These are phyloP conservation scores for Alternaria metachromatica DNA, from an alignment of 2,329 filamentous ascomycete species.

Conservation along the genomic window DNA sequence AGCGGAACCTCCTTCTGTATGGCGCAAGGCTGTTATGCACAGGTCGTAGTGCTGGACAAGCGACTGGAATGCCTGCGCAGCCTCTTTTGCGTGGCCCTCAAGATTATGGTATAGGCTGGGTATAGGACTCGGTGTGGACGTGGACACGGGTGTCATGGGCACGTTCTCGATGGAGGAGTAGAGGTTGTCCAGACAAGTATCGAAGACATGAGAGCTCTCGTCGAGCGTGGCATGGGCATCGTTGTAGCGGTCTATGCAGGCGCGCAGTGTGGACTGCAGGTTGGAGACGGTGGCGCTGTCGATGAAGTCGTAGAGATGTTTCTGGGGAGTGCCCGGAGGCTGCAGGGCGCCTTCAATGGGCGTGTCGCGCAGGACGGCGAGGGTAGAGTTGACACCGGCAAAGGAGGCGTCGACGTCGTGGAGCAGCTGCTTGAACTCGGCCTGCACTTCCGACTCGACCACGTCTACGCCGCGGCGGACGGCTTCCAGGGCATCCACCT, in stretches of 20 bases:
- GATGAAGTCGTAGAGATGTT: slow-evolving; percentile 76
- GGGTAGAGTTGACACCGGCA: slow-evolving; percentile 68
- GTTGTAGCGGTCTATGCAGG: slow-evolving; percentile 74
- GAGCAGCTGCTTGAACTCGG: slow-evolving; percentile 63
- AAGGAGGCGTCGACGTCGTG: slow-evolving; percentile 71
- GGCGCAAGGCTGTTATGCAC: slow-evolving; percentile 87
- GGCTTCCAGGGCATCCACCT: slow-evolving; percentile 53
- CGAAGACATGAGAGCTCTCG: slow-evolving; percentile 68
- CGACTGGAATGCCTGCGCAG: slow-evolving; percentile 80
- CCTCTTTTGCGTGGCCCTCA: slow-evolving; percentile 77
- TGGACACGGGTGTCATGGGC: slow-evolving; percentile 36
- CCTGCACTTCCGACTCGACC: slow-evolving; percentile 50
- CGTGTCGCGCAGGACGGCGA: slow-evolving; percentile 69
- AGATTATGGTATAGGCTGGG: slow-evolving; percentile 60
- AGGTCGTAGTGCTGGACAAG: slow-evolving; percentile 90
- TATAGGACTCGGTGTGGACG: slow-evolving; percentile 49
- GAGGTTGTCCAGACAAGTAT: slow-evolving; percentile 67
- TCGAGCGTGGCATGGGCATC: slow-evolving; percentile 67
- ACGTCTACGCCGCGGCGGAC: slow-evolving; percentile 53
- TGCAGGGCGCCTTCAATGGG: slow-evolving; percentile 69
- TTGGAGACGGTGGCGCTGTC: slow-evolving; percentile 73
- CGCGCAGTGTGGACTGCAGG: slow-evolving; percentile 71
- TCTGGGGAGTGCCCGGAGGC: slow-evolving; percentile 57
- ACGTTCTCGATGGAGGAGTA: slow-evolving; percentile 45
- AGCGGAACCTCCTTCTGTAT: slow-evolving; percentile 71